Percentiles rank a stretch among this genome's conserved stretches.
phyloP scores from a whole-genome alignment of 768 basidiomycete species.

The Suillus lakei region DNA sequence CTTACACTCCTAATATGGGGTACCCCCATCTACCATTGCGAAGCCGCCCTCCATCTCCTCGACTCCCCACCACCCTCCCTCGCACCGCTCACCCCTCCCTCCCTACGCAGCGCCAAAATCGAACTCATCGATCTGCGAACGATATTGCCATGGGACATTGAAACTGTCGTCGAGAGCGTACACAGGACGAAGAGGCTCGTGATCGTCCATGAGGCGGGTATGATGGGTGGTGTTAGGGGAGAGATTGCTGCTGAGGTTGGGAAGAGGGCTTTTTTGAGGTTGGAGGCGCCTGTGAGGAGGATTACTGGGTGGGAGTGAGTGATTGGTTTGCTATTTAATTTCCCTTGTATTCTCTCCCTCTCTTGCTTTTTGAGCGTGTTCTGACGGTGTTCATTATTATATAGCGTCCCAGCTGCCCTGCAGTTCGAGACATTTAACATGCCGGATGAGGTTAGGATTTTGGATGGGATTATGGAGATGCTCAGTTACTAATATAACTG shows the following conservation, averaged over 20 bases:
- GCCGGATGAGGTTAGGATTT: constrained; percentile 82
- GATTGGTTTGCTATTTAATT: constrained; percentile 7
- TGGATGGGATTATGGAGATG: constrained; percentile 86
- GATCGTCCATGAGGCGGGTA: constrained; percentile 91
- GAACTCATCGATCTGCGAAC: constrained; percentile 93
- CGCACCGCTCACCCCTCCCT: constrained; percentile 64
- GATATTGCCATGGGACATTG: constrained; percentile 88
- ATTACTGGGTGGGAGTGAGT: constrained; percentile 96
- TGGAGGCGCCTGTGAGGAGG: constrained; percentile 86
- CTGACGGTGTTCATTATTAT: constrained; percentile 33
- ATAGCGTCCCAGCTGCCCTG: constrained; percentile 80
- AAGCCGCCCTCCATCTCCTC: constrained; percentile 81
- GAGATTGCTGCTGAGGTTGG: constrained; percentile 93
- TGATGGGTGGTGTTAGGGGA: constrained; percentile 85
- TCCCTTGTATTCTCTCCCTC: constrained; percentile 3
- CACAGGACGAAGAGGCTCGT: constrained; percentile 83
- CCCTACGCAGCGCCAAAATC: constrained; percentile 70
- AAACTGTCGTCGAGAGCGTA: constrained; percentile 82
- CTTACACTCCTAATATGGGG: constrained; percentile 93
- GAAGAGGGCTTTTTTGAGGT: constrained; percentile 79
- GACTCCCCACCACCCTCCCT: constrained; percentile 66
- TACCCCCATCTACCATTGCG: constrained; percentile 91
- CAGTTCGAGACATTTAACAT: constrained; percentile 93
- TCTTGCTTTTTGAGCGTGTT: too few species aligned
- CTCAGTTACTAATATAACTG: constrained; percentile 57